Evolutionary conservation across 106 monocot species (phyloP).

Genomic region (Phalaenopsis aphrodite): DNA sequence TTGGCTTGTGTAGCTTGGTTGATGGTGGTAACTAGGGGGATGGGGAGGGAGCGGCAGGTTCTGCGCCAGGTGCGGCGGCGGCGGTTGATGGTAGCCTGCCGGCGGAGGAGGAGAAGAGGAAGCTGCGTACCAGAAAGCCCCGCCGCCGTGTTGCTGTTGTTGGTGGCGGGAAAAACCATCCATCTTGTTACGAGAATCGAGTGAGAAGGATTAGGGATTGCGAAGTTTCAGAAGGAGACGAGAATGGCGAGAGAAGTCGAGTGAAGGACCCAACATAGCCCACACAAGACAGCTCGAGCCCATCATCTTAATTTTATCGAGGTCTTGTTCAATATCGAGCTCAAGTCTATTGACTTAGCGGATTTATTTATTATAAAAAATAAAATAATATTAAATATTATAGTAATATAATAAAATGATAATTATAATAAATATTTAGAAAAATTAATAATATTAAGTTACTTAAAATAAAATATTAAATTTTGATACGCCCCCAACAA

Average conservation of each 20-base stretch:
- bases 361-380: too few species aligned
- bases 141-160: constrained; percentile 7
- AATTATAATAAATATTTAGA: too few species aligned
- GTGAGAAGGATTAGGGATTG: constrained; percentile 7
- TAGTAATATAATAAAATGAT: too few species aligned
- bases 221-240: neutral
- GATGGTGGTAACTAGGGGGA: constrained; percentile 10
- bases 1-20: constrained; percentile 1
- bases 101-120: constrained; percentile 17
- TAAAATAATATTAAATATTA: too few species aligned
- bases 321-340: too few species aligned
- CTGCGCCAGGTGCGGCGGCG: constrained; percentile 1
- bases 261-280: neutral
- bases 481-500: too few species aligned
- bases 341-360: too few species aligned
- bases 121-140: constrained; percentile 13
- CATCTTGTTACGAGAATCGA: neutral
- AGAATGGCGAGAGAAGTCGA: neutral
- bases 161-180: constrained; percentile 12
- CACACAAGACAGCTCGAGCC: too few species aligned
- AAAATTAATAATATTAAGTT: too few species aligned
- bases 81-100: neutral
- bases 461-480: too few species aligned
- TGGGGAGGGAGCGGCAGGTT: neutral
- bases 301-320: too few species aligned